A percentile compares a stretch with the other conserved stretches of the same genome.
Evolutionary conservation across 768 basidiomycete species (phyloP).

Genomic region (Boletus huronensis): DNA sequence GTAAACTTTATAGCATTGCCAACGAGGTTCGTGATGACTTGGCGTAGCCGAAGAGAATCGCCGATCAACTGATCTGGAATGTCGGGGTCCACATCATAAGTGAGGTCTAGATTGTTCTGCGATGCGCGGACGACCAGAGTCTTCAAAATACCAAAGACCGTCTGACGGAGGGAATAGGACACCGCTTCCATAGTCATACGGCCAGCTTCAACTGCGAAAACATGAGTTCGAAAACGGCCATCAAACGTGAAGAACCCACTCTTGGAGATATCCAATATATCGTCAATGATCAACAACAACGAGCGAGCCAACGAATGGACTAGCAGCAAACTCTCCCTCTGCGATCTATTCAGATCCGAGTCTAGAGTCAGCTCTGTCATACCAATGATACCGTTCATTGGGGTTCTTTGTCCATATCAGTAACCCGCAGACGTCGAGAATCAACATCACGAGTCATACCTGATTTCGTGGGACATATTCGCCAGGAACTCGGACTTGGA

Average conservation of each 20-base stretch:
- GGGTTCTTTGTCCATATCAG: slow-evolving; percentile 60
- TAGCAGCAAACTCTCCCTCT: slow-evolving; percentile 91
- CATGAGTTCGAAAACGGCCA: background rate
- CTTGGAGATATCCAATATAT: slow-evolving; percentile 99
- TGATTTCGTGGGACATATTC: slow-evolving; percentile 96
- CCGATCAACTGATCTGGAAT: slow-evolving; percentile 98
- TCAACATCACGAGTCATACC: slow-evolving; percentile 48
- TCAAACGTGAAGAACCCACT: slow-evolving; percentile 55
- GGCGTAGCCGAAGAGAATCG: slow-evolving; percentile 89
- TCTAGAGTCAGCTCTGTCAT: slow-evolving; percentile 98
- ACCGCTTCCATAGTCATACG: slow-evolving; percentile 99
- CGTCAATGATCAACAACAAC: slow-evolving; percentile 94
- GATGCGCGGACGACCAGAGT: slow-evolving; percentile 96
- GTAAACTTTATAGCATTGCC: slow-evolving; percentile 99
- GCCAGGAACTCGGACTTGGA: slow-evolving; percentile 98
- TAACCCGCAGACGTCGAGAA: background rate
- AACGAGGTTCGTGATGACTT: slow-evolving; percentile 93
- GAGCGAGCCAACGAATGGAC: slow-evolving; percentile 94
- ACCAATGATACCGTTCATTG: slow-evolving; percentile 99
- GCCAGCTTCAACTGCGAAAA: slow-evolving; percentile 83
- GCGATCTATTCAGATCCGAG: slow-evolving; percentile 89
- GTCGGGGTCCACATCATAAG: slow-evolving; percentile 92
- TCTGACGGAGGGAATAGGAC: slow-evolving; percentile 96
- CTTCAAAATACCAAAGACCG: slow-evolving; percentile 96
- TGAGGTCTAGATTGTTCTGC: slow-evolving; percentile 93